Conservation (phyloP, 2,329 filamentous ascomycete species). For the Didymella pomorum region DNA sequence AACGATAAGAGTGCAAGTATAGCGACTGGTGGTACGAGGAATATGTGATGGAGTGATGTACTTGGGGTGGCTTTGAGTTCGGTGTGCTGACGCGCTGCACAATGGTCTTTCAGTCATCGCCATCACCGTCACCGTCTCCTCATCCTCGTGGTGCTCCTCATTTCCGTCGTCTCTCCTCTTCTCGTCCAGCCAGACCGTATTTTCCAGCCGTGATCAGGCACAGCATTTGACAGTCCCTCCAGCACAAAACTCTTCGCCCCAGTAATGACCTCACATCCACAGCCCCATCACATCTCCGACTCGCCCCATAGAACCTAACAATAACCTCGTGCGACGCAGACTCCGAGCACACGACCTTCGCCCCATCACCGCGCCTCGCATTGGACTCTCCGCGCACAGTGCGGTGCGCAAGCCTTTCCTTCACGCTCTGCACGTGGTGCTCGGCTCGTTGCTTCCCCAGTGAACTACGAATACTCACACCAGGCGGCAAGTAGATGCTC, state of each 20-base stretch:
- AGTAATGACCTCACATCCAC: conserved; percentile 60
- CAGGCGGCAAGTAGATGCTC: conserved; percentile 36
- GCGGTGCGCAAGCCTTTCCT: conserved; percentile 44
- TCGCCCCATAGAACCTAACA: conserved; percentile 58
- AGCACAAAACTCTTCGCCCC: conserved; percentile 52
- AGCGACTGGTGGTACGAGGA: conserved; percentile 1
- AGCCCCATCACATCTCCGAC: conserved; percentile 30
- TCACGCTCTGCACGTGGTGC: conserved; percentile 37
- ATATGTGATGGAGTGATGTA: not conserved
- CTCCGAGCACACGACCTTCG: conserved; percentile 37
- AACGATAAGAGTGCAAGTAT: conserved; percentile 3
- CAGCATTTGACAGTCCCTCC: conserved; percentile 50
- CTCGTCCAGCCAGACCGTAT: conserved; percentile 30
- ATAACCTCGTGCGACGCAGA: conserved; percentile 51
- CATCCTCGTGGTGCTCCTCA: not conserved
- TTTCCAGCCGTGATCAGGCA: conserved; percentile 56
- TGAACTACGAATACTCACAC: conserved; percentile 42
- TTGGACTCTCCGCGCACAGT: conserved; percentile 43
- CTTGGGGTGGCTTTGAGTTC: not conserved
- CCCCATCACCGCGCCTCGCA: conserved; percentile 10
- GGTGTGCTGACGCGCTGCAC: not conserved
- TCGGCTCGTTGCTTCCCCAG: not conserved
- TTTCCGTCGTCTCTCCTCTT: not conserved
- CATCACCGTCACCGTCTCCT: conserved; percentile 7
- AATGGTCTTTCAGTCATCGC: conserved; percentile 5